phyloP scores from a whole-genome alignment of 2,329 filamentous ascomycete species.

The Sporothrix euskadiensis region DNA sequence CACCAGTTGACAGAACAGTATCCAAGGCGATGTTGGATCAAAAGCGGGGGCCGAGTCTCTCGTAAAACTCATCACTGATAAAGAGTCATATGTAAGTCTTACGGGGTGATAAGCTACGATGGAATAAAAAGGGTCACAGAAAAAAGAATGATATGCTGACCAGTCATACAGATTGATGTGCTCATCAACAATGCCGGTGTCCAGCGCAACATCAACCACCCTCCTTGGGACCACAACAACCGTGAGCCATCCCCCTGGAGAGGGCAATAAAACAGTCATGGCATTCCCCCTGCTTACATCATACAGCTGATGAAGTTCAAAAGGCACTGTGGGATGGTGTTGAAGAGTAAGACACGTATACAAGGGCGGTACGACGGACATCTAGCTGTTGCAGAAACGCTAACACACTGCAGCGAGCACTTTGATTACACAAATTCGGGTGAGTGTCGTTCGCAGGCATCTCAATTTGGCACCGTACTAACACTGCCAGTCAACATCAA shows the following conservation, averaged over 20 bases:
- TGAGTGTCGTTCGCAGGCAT: neutral
- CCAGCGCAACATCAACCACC: neutral
- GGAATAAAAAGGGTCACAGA: no score
- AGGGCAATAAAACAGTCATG: neutral
- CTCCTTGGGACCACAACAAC: conserved; percentile 1
- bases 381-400: neutral
- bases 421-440: neutral
- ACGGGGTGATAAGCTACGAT: no score
- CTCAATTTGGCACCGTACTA: neutral
- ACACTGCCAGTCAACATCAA: neutral
- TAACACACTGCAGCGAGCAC: neutral
- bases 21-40: neutral
- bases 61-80: neutral
- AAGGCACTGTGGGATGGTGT: neutral
- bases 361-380: no score
- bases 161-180: neutral
- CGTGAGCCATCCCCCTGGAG: neutral
- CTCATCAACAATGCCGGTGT: conserved; percentile 6
- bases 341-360: neutral
- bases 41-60: neutral
- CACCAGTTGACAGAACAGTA: neutral
- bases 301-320: neutral
- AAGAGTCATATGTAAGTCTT: neutral
- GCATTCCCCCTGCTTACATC: neutral
- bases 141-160: neutral